Conservation (phyloP, 352 stramenopile species). For the Phytophthora litchii region DNA sequence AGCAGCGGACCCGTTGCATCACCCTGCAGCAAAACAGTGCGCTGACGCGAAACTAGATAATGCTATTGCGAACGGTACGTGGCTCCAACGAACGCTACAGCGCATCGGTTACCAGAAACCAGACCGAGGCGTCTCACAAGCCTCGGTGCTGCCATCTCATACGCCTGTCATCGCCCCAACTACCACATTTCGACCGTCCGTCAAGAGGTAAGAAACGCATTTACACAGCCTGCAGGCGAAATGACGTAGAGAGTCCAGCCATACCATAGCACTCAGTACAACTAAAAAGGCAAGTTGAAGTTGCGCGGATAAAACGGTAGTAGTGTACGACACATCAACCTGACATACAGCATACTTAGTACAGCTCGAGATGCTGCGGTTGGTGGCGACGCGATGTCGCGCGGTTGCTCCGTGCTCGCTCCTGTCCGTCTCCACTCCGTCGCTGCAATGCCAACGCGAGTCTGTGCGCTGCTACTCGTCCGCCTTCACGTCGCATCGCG, state of each 20-base stretch:
- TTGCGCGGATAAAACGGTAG: conserved; percentile 1
- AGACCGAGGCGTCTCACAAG: too few species aligned
- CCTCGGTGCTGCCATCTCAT: too few species aligned
- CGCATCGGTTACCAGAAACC: too few species aligned
- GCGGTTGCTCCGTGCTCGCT: neutral
- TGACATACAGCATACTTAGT: neutral
- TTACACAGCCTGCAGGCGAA: too few species aligned
- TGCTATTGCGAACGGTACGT: neutral
- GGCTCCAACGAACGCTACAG: conserved; percentile 8
- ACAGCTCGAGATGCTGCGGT: neutral
- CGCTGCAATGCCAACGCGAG: neutral
- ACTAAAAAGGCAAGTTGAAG: conserved; percentile 3
- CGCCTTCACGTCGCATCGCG: neutral
- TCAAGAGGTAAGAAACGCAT: too few species aligned
- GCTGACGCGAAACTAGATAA: neutral
- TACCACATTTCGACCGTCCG: too few species aligned
- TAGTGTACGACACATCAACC: neutral
- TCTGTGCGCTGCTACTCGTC: conserved; percentile 1
- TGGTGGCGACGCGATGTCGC: neutral
- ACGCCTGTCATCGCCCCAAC: too few species aligned
- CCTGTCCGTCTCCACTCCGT: neutral
- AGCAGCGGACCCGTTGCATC: conserved; percentile 9
- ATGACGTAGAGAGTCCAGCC: too few species aligned
- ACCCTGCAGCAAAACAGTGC: conserved; percentile 1
- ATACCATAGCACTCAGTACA: too few species aligned